Conservation (phyloP, 352 stramenopile genomes). For the Pythium oligandrum region DNA sequence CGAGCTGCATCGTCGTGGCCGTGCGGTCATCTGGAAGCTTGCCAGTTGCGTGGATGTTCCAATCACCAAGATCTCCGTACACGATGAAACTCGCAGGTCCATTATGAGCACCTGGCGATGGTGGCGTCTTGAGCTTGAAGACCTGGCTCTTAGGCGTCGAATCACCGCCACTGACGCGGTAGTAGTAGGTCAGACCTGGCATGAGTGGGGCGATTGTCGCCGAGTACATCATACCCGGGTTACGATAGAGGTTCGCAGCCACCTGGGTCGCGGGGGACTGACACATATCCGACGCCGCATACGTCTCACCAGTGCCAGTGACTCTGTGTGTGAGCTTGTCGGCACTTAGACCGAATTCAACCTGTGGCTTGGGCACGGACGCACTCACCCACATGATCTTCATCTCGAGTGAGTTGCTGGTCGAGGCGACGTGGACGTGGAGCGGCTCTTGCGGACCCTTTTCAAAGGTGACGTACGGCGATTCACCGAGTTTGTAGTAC, state of each 20-base stretch:
- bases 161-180: too few relatives aligned
- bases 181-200: neutral
- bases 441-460: conserved; percentile 16
- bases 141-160: too few relatives aligned
- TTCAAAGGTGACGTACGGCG: conserved; percentile 12
- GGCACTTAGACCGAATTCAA: conserved; percentile 5
- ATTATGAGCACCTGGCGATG: conserved; percentile 13
- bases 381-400: conserved; percentile 22
- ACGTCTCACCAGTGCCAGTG: conserved; percentile 4
- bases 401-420: conserved; percentile 16
- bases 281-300: conserved; percentile 15
- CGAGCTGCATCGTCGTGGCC: conserved; percentile 26
- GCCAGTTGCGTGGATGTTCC: conserved; percentile 14
- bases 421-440: conserved; percentile 24
- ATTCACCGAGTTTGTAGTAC: conserved; percentile 14
- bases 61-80: conserved; percentile 65
- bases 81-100: conserved; percentile 47
- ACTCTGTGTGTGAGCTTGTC: neutral
- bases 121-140: conserved; percentile 9
- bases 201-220: neutral
- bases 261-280: neutral
- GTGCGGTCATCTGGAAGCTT: conserved; percentile 12
- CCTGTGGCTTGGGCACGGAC: conserved; percentile 2
- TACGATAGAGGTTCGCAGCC: conserved; percentile 1
- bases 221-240: conserved; percentile 1